Conservation (phyloP, 106 monocot genomes). For the Amphibolis antarctica region DNA sequence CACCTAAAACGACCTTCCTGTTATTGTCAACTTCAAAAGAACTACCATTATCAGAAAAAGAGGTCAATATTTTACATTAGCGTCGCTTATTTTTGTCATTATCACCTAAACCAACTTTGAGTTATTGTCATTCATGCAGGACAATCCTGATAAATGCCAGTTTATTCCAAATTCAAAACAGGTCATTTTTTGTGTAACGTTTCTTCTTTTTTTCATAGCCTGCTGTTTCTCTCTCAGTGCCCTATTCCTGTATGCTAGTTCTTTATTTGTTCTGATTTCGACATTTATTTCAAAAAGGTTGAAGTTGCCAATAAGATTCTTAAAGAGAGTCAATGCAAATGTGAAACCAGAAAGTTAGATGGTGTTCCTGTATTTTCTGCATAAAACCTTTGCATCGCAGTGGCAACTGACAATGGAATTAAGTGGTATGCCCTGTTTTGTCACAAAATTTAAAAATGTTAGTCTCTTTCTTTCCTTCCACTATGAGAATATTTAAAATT, state of each 20-base stretch:
- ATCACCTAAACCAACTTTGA: neutral
- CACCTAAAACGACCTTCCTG: too few relatives aligned
- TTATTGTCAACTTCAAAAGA: too few relatives aligned
- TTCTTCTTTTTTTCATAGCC: constrained; percentile 1
- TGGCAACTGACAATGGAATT: constrained; percentile 89
- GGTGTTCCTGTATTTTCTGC: constrained; percentile 97
- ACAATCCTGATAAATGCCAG: constrained; percentile 84
- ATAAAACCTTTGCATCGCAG: constrained; percentile 84
- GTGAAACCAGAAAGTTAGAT: constrained; percentile 45
- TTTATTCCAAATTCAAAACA: constrained; percentile 92
- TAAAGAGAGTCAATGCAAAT: constrained; percentile 30
- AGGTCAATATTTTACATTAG: neutral
- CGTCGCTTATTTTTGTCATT: neutral
- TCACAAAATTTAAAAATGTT: neutral
- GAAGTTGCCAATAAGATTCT: constrained; percentile 82
- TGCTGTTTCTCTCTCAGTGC: neutral
- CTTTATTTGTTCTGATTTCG: neutral
- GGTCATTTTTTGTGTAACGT: constrained; percentile 24
- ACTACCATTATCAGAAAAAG: too few relatives aligned
- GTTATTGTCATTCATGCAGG: constrained; percentile 37
- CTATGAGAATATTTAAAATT: too few relatives aligned
- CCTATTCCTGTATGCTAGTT: neutral
- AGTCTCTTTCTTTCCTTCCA: too few relatives aligned
- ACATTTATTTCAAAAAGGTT: constrained; percentile 38
- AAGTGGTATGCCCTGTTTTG: constrained; percentile 47